Base-by-base conservation (phyloP, 768 basidiomycete species). In the Pisolithus sp. region DNA sequence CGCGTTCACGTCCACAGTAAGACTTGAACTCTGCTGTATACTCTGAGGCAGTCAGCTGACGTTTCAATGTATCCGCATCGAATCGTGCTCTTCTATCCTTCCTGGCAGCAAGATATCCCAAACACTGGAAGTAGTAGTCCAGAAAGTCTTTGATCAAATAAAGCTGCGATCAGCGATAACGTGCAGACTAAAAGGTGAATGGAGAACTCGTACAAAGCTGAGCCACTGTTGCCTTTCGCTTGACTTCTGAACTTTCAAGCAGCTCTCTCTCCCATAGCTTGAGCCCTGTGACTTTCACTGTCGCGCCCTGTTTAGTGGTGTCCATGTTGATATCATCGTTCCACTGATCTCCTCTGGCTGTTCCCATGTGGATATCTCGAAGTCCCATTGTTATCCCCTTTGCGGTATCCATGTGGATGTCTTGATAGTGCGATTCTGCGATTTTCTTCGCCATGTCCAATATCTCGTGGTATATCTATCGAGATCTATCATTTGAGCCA, bases 61-160 rank as follows among this genome's bases (percentile, higher is more conserved):
- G 86, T 10, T 78, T 72, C 3, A 77, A 62, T 4, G 93, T 94
- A 61, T 96, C 93, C 15, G 76, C 72, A 63, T 95, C 87, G 68
- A 98, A 97, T 50, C 76, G 81, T 17, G 81, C 67, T 26, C 93
- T 80, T 23, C 96, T 85, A 43, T 92, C 85, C 66, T 92, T 93
- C 23, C 96, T 82, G 18, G 85, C 71, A 7, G 86, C 82, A 53
- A 97, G 77, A 69, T 97, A 97, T 17, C 91, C 92, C 36, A 99
- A 78, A 1, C 83, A 79, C 65, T 97, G 92, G 67, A 99, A 99
- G 73, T 99, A 99, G 67, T 99, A 98, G 69, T 98, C 95, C 47
- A 96, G 80, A 72, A 97, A 97, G 74, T 90, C 93, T 94, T 57
- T 31, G 50, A 42, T 50, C 46, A 28, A 15, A 48, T 57, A 37